Percentiles rank a stretch among this genome's conserved stretches.
Conservation (phyloP, 108 stramenopile species). For the Cyclotella choctawhatcheeana region DNA sequence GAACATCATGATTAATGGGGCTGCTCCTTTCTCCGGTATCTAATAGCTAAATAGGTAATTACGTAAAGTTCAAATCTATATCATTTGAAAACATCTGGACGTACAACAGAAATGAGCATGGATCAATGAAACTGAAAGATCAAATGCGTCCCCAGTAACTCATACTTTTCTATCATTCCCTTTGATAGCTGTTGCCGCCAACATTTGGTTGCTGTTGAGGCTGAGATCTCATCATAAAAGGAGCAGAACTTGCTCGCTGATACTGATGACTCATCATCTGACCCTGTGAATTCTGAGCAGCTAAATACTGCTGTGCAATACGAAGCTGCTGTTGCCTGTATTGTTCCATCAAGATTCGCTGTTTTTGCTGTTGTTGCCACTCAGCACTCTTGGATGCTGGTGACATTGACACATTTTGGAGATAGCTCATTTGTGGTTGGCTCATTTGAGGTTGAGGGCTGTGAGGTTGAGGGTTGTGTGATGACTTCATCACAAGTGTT, state of each 20-base stretch:
- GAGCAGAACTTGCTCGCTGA: not conserved
- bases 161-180: not conserved
- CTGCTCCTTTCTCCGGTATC: no score
- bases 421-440: not conserved
- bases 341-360: conserved; percentile 2
- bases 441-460: no score
- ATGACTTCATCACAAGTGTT: conserved; percentile 27
- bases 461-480: conserved; percentile 1
- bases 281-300: no score
- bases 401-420: not conserved
- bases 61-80: no score
- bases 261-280: not conserved
- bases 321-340: not conserved
- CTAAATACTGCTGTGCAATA: conserved; percentile 2
- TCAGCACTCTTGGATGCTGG: not conserved
- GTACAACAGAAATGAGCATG: no score
- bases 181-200: not conserved
- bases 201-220: not conserved
- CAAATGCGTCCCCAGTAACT: no score
- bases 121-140: no score
- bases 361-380: not conserved
- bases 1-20: no score
- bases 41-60: no score
- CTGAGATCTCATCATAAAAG: not conserved
- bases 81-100: no score